Base-by-base conservation (phyloP, 345 rosid species). In the Populus davidiana region DNA sequence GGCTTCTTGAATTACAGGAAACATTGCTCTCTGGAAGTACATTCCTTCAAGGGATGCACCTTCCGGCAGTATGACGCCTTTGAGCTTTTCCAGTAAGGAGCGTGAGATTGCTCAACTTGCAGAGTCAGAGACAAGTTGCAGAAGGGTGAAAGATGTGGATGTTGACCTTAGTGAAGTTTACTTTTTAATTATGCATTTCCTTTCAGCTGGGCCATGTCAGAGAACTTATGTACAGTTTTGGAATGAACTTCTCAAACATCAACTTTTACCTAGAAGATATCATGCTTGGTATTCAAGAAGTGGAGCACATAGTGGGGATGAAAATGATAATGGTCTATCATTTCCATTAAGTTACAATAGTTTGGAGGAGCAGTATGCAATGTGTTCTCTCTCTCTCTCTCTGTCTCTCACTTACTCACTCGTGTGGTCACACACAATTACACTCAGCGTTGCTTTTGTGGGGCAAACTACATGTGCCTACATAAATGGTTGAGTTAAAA, bases 251-350 rank as follows among this genome's bases (percentile, higher is more conserved):
- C 87, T 91, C 74, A 97, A 94, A 69, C 90, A 92, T 79, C 93
- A 94, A 83, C 93, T 94, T 82, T 85, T 92, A 77, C 99, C 99
- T 25, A 86, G 97, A 88, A 92, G 98, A 84, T 96, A 89, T 81
- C 98, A 94, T 89, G 93, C 97, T 75, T 90, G 95, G 97, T 94
- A 92, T 88, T 91, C 99, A 16, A 89, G 99, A 86, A 86, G 69
- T 79, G 96, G 97, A 49, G 81, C 76, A 82, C 85, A 41, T 70
- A 89, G 87, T 65, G 87, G 91, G 56, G 89, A 90, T 78, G 94
- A 87, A 82, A 84, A 90, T 79, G 97, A 94, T 85, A 93, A 89
- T 84, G 96, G 96, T 79, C 49, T 70, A 69, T 94, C 98, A 56
- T 92, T 88, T 75, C 98, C 98, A 9, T 80, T 94, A 74, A 88